A percentile compares a stretch with the other conserved stretches of the same genome.
Conservation (phyloP, 176 grass and related monocot species). For the Oryza punctata region DNA sequence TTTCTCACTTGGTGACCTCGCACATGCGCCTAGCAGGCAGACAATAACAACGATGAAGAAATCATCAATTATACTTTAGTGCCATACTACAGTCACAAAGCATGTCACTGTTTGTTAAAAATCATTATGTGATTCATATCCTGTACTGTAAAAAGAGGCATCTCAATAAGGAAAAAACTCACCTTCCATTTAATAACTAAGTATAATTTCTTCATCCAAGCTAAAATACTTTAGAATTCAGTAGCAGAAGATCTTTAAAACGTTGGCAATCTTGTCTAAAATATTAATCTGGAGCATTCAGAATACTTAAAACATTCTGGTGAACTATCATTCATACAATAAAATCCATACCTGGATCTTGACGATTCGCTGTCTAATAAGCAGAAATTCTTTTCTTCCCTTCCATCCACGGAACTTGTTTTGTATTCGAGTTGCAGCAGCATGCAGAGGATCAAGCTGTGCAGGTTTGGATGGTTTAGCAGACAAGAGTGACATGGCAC, state of each 20-base stretch:
- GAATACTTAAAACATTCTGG: background rate
- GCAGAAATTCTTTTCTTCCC: conserved; percentile 88
- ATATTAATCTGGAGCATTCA: background rate
- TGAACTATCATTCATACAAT: background rate
- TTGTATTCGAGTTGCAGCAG: conserved; percentile 92
- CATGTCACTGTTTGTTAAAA: background rate
- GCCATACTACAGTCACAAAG: background rate
- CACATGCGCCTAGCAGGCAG: conserved; percentile 77
- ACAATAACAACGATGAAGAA: conserved; percentile 25
- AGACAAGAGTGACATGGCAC: conserved; percentile 60
- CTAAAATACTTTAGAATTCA: conserved; percentile 11
- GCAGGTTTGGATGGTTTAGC: conserved; percentile 71
- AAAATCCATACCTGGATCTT: conserved; percentile 81
- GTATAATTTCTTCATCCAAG: conserved; percentile 1
- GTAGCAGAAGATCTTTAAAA: background rate
- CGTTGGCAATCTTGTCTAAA: background rate
- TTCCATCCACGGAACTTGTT: conserved; percentile 95
- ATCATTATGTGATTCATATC: conserved; percentile 10
- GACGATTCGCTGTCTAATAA: conserved; percentile 81
- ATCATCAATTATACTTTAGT: background rate
- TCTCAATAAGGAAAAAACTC: background rate
- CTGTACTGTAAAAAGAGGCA: background rate
- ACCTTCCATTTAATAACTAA: background rate
- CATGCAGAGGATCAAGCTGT: conserved; percentile 63
- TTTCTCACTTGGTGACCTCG: conserved; percentile 97